Evolutionary conservation across 352 stramenopile species (phyloP), one percentile per base, ranked within the genome.

Genomic region (Phytophthora multivora): DNA sequence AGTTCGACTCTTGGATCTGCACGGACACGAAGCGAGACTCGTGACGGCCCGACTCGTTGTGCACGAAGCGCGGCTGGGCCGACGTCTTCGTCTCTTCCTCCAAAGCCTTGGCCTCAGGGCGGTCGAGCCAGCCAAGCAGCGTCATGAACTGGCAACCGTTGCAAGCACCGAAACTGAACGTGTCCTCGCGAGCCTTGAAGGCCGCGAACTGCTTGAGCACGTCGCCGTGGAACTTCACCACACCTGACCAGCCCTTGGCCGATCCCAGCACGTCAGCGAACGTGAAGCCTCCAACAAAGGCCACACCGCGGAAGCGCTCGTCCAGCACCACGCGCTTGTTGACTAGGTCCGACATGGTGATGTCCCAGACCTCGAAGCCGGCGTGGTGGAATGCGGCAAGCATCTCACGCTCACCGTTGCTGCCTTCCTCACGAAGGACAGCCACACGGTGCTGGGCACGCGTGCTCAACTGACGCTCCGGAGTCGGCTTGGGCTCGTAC

Each of bases 121-220:
- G 72, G 50, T 90, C 81, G 38, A 99, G 91, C 96, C 97, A 99
- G 38, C 97, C 97, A 15, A 99, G 89, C 30, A 99, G 78, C 33
- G 97, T 97, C 96, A 99, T 99, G 36, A 99, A 93, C 82, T 99
- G 98, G 78, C 98, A 99, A 36, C 98, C 98, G 73, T 99, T 99
- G 80, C 98, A 99, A 0, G 99, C 91, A 51, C 98, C 98, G 15
- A 99, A 91, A 75, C 90, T 98, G 81, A 99, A 99, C 16, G 97
- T 99, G 80, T 99, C 95, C 25, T 88, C 68, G 55, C 97, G 92
- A 13, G 89, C 88, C 45, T 92, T 90, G 83, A 99, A 99, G 5
- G 86, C 85, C 55, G 98, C 63, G 66, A 99, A 99, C 81, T 99
- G 95, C 67, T 96, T 83, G 41, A 97, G 90, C 13, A 99, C 85